Evolutionary conservation across 768 basidiomycete genomes (phyloP).

Genomic region (Tricholoma matsutake): DNA sequence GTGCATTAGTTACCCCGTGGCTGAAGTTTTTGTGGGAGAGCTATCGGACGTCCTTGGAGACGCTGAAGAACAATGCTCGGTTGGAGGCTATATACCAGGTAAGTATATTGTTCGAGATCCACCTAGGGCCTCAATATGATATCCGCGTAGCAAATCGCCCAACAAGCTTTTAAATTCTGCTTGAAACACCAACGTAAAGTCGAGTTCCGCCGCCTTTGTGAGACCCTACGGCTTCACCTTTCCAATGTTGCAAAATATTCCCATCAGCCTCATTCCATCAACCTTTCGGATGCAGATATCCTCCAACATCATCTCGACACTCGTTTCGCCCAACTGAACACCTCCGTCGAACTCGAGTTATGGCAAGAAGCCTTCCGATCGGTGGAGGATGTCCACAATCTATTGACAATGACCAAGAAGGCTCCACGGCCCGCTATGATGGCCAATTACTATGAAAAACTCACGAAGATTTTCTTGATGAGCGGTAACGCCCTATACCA

Average conservation of each 20-base stretch:
- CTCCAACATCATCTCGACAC: conserved; percentile 96
- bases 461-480: conserved; percentile 95
- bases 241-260: conserved; percentile 94
- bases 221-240: conserved; percentile 93
- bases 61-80: conserved; percentile 92
- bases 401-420: conserved; percentile 91
- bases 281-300: conserved; percentile 91
- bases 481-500: conserved; percentile 94
- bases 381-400: conserved; percentile 96
- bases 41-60: conserved; percentile 93
- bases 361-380: conserved; percentile 99
- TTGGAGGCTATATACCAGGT: conserved; percentile 95
- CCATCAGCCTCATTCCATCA: conserved; percentile 91
- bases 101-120: conserved; percentile 18
- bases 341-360: conserved; percentile 95
- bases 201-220: conserved; percentile 95
- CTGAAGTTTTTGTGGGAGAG: conserved; percentile 99
- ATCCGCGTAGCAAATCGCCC: conserved; percentile 75
- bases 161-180: conserved; percentile 97
- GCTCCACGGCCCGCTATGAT: conserved; percentile 93
- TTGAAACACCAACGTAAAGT: conserved; percentile 90
- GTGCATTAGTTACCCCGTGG: conserved; percentile 95
- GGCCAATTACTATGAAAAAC: conserved; percentile 98
- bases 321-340: conserved; percentile 93
- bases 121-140: neutral